Evolutionary conservation across 441 rosid species (phyloP).

Genomic region (Gossypium schwendimanii): DNA sequence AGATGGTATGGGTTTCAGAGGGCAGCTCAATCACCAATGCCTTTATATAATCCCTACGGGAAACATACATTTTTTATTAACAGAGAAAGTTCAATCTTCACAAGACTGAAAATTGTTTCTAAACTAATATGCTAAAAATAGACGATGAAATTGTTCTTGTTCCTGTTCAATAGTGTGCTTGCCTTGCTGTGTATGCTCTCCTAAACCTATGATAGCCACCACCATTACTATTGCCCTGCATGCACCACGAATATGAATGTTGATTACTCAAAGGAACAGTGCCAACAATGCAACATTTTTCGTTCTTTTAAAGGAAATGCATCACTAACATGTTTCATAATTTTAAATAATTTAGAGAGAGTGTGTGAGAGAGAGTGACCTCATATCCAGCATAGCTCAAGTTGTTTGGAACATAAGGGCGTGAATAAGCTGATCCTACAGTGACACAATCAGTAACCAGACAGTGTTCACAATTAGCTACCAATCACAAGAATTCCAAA

Average conservation of each 20-base stretch:
- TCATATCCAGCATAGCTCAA: constrained; percentile 6
- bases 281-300: neutral
- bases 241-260: neutral
- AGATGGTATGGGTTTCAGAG: no score
- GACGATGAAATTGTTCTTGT: neutral
- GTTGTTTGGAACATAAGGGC: neutral
- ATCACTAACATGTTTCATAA: neutral
- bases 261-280: neutral
- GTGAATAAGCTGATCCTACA: constrained; percentile 7
- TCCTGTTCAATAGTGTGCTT: neutral
- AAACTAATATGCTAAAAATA: neutral
- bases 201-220: neutral
- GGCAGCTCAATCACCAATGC: neutral
- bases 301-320: neutral
- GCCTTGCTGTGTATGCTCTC: neutral
- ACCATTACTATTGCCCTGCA: neutral
- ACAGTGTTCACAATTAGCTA: neutral
- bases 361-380: constrained; percentile 8
- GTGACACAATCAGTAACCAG: neutral
- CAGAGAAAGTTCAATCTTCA: neutral
- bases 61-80: neutral
- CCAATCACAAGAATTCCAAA: neutral
- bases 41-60: neutral
- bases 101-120: neutral
- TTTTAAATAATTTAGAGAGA: neutral